A percentile compares a stretch with the other conserved stretches of the same genome.
Conservation (phyloP, 768 basidiomycete genomes). For the Boletus rubroflammeus region DNA sequence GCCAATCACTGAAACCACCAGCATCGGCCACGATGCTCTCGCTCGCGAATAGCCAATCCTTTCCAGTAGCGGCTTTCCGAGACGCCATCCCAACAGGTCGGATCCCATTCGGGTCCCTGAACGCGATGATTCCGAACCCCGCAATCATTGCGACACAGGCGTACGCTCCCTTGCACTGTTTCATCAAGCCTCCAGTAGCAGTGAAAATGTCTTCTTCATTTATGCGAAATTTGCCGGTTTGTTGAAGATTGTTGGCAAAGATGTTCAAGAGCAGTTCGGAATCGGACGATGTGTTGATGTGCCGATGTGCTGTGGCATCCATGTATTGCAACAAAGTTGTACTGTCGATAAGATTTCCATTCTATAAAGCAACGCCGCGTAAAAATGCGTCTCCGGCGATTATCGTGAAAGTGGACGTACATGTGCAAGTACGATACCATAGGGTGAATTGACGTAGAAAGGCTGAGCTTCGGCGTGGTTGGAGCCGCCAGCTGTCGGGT, state of each 20-base stretch:
- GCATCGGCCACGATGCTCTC: conserved; percentile 98
- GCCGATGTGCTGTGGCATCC: conserved; percentile 94
- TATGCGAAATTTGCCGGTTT: conserved; percentile 98
- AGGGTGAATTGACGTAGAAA: conserved; percentile 99
- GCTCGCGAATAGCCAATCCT: conserved; percentile 88
- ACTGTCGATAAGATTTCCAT: conserved; percentile 98
- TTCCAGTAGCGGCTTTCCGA: conserved; percentile 54
- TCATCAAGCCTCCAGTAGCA: conserved; percentile 86
- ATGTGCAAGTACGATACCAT: conserved; percentile 97
- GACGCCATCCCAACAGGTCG: conserved; percentile 86
- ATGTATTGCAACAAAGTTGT: conserved; percentile 81
- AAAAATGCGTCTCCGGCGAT: neutral
- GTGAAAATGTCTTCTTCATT: conserved; percentile 99
- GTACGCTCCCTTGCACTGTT: conserved; percentile 87
- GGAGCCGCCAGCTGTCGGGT: conserved; percentile 97
- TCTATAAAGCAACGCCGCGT: conserved; percentile 47
- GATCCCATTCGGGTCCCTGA: conserved; percentile 97
- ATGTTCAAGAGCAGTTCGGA: conserved; percentile 97
- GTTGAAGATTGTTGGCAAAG: conserved; percentile 95
- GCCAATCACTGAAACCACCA: conserved; percentile 86
- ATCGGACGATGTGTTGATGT: conserved; percentile 98
- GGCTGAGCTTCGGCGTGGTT: conserved; percentile 97
- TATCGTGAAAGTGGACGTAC: conserved; percentile 43
- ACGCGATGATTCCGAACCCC: conserved; percentile 96
- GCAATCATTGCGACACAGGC: conserved; percentile 99